Percentiles rank a stretch among this genome's conserved stretches.
Evolutionary conservation across 2,329 filamentous ascomycete genomes (phyloP).

Genomic region (Pestalotiopsis sp.): DNA sequence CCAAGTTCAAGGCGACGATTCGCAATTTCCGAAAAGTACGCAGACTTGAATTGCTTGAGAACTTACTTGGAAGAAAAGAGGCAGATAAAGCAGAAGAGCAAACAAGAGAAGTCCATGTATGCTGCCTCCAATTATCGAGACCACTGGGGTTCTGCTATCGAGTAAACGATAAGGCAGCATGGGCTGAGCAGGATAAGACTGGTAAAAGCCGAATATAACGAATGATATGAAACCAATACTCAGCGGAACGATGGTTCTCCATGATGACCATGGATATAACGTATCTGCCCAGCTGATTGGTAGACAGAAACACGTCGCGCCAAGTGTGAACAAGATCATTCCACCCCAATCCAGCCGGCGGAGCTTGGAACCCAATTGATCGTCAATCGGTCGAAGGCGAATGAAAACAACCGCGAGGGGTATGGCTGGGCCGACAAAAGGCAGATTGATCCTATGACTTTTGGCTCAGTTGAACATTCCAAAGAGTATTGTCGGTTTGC

Average conservation of each 20-base stretch:
- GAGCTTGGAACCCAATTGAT: slow-evolving; percentile 19
- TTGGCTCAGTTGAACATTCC: too few species aligned
- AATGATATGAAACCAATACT: slow-evolving; percentile 31
- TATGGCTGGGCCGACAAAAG: slow-evolving; percentile 24
- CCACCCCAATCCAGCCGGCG: slow-evolving; percentile 34
- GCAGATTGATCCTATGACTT: slow-evolving; percentile 25
- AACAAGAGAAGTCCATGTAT: slow-evolving; percentile 35
- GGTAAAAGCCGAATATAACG: slow-evolving; percentile 32
- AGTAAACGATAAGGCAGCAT: slow-evolving; percentile 37
- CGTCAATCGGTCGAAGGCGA: slow-evolving; percentile 20
- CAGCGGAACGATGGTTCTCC: slow-evolving; percentile 35
- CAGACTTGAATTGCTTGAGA: too few species aligned
- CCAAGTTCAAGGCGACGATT: too few species aligned
- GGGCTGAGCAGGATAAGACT: slow-evolving; percentile 25
- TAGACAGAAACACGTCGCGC: slow-evolving; percentile 26
- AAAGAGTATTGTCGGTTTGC: too few species aligned
- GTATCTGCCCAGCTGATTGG: slow-evolving; percentile 38
- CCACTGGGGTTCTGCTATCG: slow-evolving; percentile 22
- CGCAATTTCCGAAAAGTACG: too few species aligned
- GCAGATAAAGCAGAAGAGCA: slow-evolving; percentile 32
- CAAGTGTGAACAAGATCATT: slow-evolving; percentile 29
- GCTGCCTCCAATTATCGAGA: slow-evolving; percentile 28
- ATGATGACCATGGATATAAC: slow-evolving; percentile 36
- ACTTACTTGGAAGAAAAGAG: slow-evolving; percentile 32
- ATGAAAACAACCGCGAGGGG: slow-evolving; percentile 23